Evolutionary conservation across 1,284 basidiomycete species (phyloP), one percentile per base, ranked within the genome.

Genomic region (Cryptococcus wingfieldii): DNA sequence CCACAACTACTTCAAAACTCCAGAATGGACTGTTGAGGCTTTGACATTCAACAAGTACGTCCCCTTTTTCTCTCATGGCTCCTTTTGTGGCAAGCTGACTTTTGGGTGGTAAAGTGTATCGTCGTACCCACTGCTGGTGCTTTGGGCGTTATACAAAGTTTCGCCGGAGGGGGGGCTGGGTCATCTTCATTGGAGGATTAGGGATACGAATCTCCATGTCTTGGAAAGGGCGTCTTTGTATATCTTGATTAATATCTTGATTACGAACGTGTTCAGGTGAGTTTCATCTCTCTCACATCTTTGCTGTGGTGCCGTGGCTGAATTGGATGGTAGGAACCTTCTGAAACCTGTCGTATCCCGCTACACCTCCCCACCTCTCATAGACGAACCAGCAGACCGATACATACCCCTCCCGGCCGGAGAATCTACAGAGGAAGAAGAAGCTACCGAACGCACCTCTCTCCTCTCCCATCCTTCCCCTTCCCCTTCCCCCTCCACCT

Each of bases 11-110:
- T 59, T 55, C 8, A 50, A 53, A 10, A 53, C 62, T 1, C 70
- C 71, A 1, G 50, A 38, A 1, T 76, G 73, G 73, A 62, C 70
- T 25, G 59, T 67, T 12, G 67, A 68, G 39, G 56, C 68, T 0
- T 38, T 70, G 14, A 62, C 67, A 0, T 71, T 59, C 56, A 73
- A 74, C 66, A 73, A 73, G 73, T 76, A 19, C 38, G 70, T 56
- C 10, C 28, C 8, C 41, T 28, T 38, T 34, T 34, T 7, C 31
- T 8, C 10, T 34, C 31, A 34, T 42, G 23, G 23, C 23, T 23
- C 23, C 23, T 23, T 23, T 3, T 2, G 3, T 23, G 23, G 23
- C 23, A 3, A 23, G 23, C 31, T 46, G 23, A 46, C 25, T 23
- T 23, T 16, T 25, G 6, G 19, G 19, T 46, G 19, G 23, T 9